phyloP scores from a whole-genome alignment of 495 filamentous ascomycete species.

The Penicillium fimorum region DNA sequence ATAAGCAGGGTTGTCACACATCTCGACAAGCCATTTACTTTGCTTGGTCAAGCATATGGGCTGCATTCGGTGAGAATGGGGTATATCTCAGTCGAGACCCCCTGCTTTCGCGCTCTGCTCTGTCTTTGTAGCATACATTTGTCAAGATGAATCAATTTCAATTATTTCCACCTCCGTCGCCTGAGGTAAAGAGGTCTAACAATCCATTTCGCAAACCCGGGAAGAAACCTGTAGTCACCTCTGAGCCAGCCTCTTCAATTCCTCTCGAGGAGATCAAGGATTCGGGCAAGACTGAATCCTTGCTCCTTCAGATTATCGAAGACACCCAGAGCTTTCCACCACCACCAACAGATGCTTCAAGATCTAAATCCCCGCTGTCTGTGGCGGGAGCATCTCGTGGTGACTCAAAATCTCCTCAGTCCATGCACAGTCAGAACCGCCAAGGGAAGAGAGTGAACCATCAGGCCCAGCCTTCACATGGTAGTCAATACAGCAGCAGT shows the following conservation, averaged over 20 bases:
- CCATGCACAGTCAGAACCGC: slow-evolving; percentile 25
- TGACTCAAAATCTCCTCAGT: slow-evolving; percentile 22
- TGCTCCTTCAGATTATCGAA: slow-evolving; percentile 42
- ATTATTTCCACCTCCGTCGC: slow-evolving; percentile 53
- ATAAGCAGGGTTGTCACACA: slow-evolving; percentile 30
- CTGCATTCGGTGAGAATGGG: slow-evolving; percentile 8
- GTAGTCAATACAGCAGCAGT: slow-evolving; percentile 34
- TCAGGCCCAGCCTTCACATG: slow-evolving; percentile 16
- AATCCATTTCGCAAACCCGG: slow-evolving; percentile 37
- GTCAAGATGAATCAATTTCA: slow-evolving; percentile 48
- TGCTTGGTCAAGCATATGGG: slow-evolving; percentile 11
- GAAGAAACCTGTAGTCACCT: slow-evolving; percentile 28
- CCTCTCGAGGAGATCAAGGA: slow-evolving; percentile 38
- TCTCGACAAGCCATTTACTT: slow-evolving; percentile 7
- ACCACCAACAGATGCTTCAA: slow-evolving; percentile 20
- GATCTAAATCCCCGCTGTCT: slow-evolving; percentile 19
- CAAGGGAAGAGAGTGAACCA: slow-evolving; percentile 18
- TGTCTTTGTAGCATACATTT: background rate
- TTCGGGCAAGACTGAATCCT: slow-evolving; percentile 36
- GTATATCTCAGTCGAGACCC: slow-evolving; percentile 28
- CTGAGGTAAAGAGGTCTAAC: slow-evolving; percentile 38
- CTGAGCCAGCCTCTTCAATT: slow-evolving; percentile 32
- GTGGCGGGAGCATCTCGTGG: slow-evolving; percentile 14
- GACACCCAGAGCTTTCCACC: slow-evolving; percentile 36
- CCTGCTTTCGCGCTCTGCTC: slow-evolving; percentile 16